phyloP scores from a whole-genome alignment of 768 basidiomycete genomes.

The Boletus sensibilis region DNA sequence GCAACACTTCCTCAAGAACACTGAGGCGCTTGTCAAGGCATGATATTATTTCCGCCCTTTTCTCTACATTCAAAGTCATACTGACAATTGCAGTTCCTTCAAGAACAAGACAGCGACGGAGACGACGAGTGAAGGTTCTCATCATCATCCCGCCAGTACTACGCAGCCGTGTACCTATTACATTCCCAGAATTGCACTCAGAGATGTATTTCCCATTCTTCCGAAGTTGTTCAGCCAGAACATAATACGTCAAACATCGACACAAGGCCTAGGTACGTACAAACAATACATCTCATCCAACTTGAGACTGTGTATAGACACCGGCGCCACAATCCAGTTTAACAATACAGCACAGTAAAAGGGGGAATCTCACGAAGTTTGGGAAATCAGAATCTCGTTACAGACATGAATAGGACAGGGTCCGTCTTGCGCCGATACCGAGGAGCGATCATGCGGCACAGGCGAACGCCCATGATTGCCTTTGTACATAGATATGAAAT shows the following conservation, averaged over 20 bases:
- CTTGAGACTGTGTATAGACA: background rate
- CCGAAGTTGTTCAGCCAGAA: background rate
- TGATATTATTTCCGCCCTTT: constrained; percentile 2
- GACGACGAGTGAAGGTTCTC: constrained; percentile 38
- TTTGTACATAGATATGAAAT: constrained; percentile 19
- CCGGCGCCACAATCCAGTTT: background rate
- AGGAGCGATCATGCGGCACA: constrained; percentile 20
- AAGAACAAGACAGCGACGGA: constrained; percentile 78
- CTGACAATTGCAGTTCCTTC: constrained; percentile 76
- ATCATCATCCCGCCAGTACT: background rate
- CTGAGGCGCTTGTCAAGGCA: constrained; percentile 88
- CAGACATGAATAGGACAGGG: background rate
- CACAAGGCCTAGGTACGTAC: constrained; percentile 3
- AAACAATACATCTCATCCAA: background rate
- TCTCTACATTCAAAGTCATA: constrained; percentile 5
- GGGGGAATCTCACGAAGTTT: background rate
- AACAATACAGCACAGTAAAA: constrained; percentile 1
- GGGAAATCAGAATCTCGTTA: constrained; percentile 1
- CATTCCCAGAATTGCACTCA: constrained; percentile 14
- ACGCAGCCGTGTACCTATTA: constrained; percentile 18
- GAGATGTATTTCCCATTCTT: constrained; percentile 11
- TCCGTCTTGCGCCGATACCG: background rate
- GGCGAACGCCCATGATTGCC: constrained; percentile 14
- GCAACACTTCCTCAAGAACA: constrained; percentile 90
- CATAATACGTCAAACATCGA: background rate